Evolutionary conservation across 1,139 yeast genomes (phyloP).

Genomic region (Lodderomyces parapsilosis): DNA sequence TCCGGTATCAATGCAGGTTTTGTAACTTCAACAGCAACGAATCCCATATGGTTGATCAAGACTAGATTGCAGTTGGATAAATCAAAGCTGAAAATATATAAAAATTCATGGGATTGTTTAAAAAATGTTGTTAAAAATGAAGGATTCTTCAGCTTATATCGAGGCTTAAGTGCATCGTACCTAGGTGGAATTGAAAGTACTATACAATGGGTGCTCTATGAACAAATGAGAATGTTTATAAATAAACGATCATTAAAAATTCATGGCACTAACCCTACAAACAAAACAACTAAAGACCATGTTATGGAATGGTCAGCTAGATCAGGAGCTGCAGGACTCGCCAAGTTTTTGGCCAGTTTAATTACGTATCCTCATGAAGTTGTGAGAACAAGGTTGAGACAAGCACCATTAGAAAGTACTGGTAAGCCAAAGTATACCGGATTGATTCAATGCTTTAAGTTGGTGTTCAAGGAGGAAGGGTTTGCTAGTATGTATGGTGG

Average conservation of each 20-base stretch:
- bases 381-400: constrained; percentile 91
- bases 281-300: constrained; percentile 58
- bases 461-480: constrained; percentile 89
- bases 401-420: constrained; percentile 74
- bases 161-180: constrained; percentile 91
- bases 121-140: constrained; percentile 68
- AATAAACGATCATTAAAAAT: constrained; percentile 52
- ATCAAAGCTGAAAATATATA: constrained; percentile 61
- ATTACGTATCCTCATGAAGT: constrained; percentile 98
- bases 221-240: constrained; percentile 82
- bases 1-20: constrained; percentile 95
- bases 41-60: constrained; percentile 98
- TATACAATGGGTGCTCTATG: constrained; percentile 94
- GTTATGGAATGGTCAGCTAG: constrained; percentile 91
- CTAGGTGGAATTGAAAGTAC: constrained; percentile 93
- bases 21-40: constrained; percentile 96
- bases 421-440: constrained; percentile 91
- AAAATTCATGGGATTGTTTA: constrained; percentile 84
- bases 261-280: constrained; percentile 42
- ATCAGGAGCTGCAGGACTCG: constrained; percentile 97
- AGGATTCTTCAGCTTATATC: constrained; percentile 77
- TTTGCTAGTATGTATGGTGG: constrained; percentile 95
- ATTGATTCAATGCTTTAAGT: constrained; percentile 77
- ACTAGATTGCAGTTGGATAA: constrained; percentile 92
- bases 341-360: constrained; percentile 88